phyloP scores from a whole-genome alignment of 1,139 yeast species.

The Taphrina confusa region DNA sequence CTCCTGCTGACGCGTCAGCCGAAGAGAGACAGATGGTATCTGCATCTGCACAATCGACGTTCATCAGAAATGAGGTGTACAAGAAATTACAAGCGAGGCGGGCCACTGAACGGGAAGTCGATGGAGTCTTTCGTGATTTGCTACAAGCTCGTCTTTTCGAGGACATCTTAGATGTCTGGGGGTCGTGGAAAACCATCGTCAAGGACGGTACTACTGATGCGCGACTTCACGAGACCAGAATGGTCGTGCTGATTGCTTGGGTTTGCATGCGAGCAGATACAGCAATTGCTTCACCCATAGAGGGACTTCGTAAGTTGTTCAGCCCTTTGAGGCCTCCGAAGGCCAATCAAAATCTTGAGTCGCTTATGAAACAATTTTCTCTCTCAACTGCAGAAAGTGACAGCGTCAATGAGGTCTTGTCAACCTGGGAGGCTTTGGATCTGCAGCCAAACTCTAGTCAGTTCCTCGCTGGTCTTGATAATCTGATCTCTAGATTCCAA shows the following conservation, averaged over 20 bases:
- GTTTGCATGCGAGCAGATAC: background rate
- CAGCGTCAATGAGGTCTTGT: background rate
- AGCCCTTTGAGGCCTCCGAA: background rate
- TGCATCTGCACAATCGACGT: background rate
- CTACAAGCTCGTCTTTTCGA: background rate
- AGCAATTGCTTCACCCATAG: background rate
- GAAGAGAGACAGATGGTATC: background rate
- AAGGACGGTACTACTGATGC: background rate
- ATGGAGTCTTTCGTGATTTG: background rate
- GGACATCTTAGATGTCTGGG: background rate
- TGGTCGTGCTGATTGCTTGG: background rate
- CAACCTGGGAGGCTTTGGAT: background rate
- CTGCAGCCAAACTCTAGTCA: background rate
- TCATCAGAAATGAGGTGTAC: background rate
- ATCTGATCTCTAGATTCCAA: background rate
- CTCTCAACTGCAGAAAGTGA: background rate
- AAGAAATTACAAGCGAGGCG: background rate
- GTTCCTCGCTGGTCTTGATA: background rate
- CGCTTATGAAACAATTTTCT: background rate
- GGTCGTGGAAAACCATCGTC: background rate
- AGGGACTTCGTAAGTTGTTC: background rate
- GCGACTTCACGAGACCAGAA: background rate
- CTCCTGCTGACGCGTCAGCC: background rate
- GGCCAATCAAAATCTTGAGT: background rate
- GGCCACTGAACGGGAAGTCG: slow-evolving; percentile 6